Conservation (phyloP, 2,329 filamentous ascomycete genomes). For the Penicillium sp. region DNA sequence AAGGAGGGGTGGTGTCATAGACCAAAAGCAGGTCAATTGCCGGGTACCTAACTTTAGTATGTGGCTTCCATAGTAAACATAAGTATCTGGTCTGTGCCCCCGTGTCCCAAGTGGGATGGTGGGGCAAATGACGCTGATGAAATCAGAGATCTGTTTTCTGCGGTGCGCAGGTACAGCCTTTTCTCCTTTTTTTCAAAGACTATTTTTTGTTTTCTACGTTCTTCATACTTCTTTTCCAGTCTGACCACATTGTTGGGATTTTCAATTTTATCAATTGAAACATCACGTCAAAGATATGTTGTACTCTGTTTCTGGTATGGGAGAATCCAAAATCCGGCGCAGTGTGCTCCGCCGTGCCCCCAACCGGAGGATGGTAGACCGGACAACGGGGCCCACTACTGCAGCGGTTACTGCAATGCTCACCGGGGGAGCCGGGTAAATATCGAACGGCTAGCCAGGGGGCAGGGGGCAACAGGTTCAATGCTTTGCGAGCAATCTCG, state of each 20-base stretch:
- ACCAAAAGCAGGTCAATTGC: constrained; percentile 8
- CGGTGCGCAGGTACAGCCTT: too few species aligned
- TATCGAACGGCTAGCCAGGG: constrained; percentile 9
- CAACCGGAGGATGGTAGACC: constrained; percentile 30
- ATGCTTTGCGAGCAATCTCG: background rate
- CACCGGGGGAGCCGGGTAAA: constrained; percentile 29
- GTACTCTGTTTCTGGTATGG: background rate
- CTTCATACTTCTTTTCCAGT: background rate
- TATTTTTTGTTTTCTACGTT: background rate
- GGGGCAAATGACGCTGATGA: constrained; percentile 30
- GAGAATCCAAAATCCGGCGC: constrained; percentile 24
- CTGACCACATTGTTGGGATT: background rate
- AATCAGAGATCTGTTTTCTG: constrained; percentile 10
- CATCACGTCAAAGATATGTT: constrained; percentile 1
- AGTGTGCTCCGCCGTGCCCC: constrained; percentile 34
- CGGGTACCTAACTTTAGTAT: constrained; percentile 18
- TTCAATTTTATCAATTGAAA: background rate
- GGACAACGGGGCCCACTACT: constrained; percentile 28
- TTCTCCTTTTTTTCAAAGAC: background rate
- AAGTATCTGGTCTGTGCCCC: constrained; percentile 16
- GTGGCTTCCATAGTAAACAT: background rate
- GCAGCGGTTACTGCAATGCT: constrained; percentile 18
- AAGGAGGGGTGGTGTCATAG: constrained; percentile 20
- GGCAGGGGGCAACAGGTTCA: background rate
- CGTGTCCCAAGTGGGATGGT: constrained; percentile 20